Conservation (phyloP, 2,329 filamentous ascomycete species). For the Sclerotinia trifoliorum region DNA sequence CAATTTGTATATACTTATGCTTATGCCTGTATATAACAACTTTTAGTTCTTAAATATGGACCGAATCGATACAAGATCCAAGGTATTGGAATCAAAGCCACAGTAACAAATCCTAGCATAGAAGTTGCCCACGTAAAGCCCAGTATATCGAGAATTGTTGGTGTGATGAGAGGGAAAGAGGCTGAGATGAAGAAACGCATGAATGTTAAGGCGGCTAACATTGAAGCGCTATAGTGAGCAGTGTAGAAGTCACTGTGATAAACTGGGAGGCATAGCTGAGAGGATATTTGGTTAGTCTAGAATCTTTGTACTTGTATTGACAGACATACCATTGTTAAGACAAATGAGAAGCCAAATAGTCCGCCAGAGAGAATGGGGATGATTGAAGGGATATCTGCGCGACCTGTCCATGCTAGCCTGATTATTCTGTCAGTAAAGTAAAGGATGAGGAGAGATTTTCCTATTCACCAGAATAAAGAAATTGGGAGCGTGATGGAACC, state of each 20-base stretch:
- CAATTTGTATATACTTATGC: too few species aligned
- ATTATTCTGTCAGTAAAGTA: not conserved
- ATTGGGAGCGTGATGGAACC: slow-evolving; percentile 35
- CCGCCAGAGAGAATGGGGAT: slow-evolving; percentile 36
- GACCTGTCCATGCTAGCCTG: slow-evolving; percentile 31
- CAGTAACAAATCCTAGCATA: slow-evolving; percentile 45
- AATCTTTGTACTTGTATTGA: accelerated
- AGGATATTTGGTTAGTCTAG: not conserved
- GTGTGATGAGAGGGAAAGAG: slow-evolving; percentile 38
- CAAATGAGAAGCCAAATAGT: slow-evolving; percentile 57
- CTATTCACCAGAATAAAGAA: slow-evolving; percentile 41
- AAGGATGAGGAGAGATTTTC: accelerated
- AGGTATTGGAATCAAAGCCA: slow-evolving; percentile 46
- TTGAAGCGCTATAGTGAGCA: slow-evolving; percentile 15
- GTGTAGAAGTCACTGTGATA: slow-evolving; percentile 20
- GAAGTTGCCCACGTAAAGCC: slow-evolving; percentile 46
- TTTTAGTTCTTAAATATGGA: slow-evolving; percentile 39
- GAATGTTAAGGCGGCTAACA: slow-evolving; percentile 15
- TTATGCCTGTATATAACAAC: slow-evolving; percentile 35
- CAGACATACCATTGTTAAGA: slow-evolving; percentile 54
- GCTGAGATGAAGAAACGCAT: slow-evolving; percentile 34
- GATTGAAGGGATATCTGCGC: slow-evolving; percentile 34
- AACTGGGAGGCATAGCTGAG: slow-evolving; percentile 13
- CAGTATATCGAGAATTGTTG: slow-evolving; percentile 49
- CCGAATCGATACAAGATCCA: slow-evolving; percentile 47